phyloP scores from a whole-genome alignment of 1,284 basidiomycete genomes.

The Pseudozyma tsukubaensis region DNA sequence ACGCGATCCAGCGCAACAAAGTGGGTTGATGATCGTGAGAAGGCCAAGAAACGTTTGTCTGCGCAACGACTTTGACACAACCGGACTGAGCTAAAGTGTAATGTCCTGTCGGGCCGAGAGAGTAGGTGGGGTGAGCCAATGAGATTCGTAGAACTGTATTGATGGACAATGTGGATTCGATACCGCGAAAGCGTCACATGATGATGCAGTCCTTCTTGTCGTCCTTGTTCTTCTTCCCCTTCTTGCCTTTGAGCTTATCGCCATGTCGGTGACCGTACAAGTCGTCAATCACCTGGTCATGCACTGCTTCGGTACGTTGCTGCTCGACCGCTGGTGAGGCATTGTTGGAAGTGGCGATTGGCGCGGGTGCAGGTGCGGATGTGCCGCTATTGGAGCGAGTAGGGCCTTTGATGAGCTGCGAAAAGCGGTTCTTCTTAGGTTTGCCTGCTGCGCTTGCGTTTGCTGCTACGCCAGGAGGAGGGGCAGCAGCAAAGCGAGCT shows the following conservation, averaged over 20 bases:
- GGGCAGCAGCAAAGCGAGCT: background rate
- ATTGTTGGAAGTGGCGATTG: background rate
- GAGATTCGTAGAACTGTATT: no score
- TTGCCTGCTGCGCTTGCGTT: background rate
- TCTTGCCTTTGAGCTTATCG: conserved; percentile 15
- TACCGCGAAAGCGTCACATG: conserved; percentile 24
- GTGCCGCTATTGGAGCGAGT: conserved; percentile 5
- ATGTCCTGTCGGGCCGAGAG: no score
- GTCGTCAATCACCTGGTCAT: conserved; percentile 33
- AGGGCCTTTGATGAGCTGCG: conserved; percentile 18
- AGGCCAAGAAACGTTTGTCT: background rate
- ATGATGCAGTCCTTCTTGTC: conserved; percentile 44
- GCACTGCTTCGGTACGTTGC: conserved; percentile 10
- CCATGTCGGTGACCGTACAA: conserved; percentile 36
- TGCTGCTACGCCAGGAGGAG: background rate
- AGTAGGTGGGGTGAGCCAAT: no score
- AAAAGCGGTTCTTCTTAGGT: conserved; percentile 36
- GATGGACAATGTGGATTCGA: no score
- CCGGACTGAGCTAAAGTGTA: no score
- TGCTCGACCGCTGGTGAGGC: background rate
- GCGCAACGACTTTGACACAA: no score
- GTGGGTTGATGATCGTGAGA: background rate
- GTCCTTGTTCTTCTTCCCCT: conserved; percentile 23
- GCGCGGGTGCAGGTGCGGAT: background rate
- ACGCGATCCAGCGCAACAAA: background rate